phyloP scores from a whole-genome alignment of 345 rosid species.

The Rhodomyrtus tomentosa region DNA sequence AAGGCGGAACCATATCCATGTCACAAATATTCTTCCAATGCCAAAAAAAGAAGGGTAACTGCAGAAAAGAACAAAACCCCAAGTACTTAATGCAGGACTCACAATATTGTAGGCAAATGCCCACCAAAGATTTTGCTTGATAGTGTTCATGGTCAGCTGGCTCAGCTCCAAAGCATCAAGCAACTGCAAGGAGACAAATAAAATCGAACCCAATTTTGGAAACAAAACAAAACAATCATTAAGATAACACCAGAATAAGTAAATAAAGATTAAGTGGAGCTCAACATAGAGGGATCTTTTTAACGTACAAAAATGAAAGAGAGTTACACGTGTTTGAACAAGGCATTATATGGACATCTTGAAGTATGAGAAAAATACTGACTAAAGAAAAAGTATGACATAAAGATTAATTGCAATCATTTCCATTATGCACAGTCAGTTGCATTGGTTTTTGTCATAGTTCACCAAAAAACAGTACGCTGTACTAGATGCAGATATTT shows the following conservation, averaged over 20 bases:
- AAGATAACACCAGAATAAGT: not conserved
- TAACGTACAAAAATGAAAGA: not conserved
- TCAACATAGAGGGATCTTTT: not conserved
- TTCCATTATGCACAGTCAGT: not conserved
- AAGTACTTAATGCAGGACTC: constrained; percentile 11
- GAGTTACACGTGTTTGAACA: not conserved
- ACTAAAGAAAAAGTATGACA: not conserved
- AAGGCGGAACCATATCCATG: not conserved
- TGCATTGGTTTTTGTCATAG: not conserved
- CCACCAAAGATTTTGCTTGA: constrained; percentile 98
- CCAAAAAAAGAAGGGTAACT: not conserved
- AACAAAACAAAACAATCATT: not conserved
- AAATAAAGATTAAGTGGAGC: not conserved
- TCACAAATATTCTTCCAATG: not conserved
- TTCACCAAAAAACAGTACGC: not conserved
- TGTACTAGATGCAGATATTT: not conserved
- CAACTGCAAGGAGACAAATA: constrained; percentile 34
- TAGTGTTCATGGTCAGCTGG: constrained; percentile 90
- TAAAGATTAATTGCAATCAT: not conserved
- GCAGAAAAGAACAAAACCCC: not conserved
- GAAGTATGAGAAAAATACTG: not conserved
- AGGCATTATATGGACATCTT: not conserved
- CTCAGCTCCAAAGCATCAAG: constrained; percentile 93
- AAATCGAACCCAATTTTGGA: not conserved
- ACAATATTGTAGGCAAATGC: constrained; percentile 97